phyloP scores from a whole-genome alignment of 768 basidiomycete species.

The Russula abietina region DNA sequence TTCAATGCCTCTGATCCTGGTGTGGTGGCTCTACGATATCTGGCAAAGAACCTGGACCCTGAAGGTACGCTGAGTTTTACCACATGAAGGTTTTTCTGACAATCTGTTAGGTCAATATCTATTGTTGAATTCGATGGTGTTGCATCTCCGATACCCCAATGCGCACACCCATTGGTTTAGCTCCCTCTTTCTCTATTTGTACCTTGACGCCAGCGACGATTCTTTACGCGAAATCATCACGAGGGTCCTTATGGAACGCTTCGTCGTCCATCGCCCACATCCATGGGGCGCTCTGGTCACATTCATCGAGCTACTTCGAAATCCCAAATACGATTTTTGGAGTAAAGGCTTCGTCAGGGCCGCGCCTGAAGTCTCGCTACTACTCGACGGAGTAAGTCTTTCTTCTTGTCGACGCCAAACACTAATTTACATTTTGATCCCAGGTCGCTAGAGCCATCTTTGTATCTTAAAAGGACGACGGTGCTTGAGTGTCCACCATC shows the following conservation, averaged over 20 bases:
- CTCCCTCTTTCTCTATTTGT: slow-evolving; percentile 81
- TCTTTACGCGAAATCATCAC: slow-evolving; percentile 78
- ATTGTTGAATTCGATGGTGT: slow-evolving; percentile 84
- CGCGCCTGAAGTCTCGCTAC: slow-evolving; percentile 78
- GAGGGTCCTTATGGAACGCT: slow-evolving; percentile 86
- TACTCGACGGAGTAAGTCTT: slow-evolving; percentile 71
- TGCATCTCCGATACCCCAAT: slow-evolving; percentile 95
- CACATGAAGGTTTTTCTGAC: slow-evolving; percentile 4
- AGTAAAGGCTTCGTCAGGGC: slow-evolving; percentile 79
- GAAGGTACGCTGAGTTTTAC: slow-evolving; percentile 59
- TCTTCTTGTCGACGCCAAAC: slow-evolving; percentile 17
- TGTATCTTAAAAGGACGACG: slow-evolving; percentile 44
- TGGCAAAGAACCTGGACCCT: slow-evolving; percentile 77
- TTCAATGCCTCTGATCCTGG: slow-evolving; percentile 82
- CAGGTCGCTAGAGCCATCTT: slow-evolving; percentile 77
- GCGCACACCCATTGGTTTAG: slow-evolving; percentile 99
- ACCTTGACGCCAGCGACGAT: slow-evolving; percentile 71
- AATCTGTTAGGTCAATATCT: slow-evolving; percentile 79
- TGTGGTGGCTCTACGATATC: slow-evolving; percentile 75
- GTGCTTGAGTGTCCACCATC: slow-evolving; percentile 50
- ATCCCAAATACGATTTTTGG: slow-evolving; percentile 89
- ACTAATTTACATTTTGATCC: slow-evolving; percentile 12
- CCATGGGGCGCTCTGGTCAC: slow-evolving; percentile 94
- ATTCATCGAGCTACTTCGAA: slow-evolving; percentile 89
- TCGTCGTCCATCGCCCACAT: slow-evolving; percentile 91